These are phyloP conservation scores for Alternaria brassicae DNA, from an alignment of 2,329 filamentous ascomycete species.

Conservation along the genomic window DNA sequence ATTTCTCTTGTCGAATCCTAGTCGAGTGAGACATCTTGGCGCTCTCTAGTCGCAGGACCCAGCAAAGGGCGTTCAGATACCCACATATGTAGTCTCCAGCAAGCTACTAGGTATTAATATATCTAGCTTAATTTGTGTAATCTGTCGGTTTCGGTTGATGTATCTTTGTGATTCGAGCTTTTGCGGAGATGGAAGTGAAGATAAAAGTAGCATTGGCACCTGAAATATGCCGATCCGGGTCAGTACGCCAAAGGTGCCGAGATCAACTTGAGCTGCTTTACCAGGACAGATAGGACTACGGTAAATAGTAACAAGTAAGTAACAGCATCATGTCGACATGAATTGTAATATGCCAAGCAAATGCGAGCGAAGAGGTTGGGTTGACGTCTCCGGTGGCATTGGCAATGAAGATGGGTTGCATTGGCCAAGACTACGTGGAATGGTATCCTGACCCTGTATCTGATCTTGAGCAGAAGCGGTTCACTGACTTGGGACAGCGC, in stretches of 20 bases:
- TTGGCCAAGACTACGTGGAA: neutral
- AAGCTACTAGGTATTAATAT: neutral
- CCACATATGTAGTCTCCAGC: neutral
- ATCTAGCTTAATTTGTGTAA: neutral
- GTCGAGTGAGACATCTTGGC: neutral
- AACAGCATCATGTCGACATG: neutral
- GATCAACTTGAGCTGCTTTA: constrained; percentile 10
- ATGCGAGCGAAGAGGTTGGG: constrained; percentile 3
- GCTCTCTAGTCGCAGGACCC: neutral
- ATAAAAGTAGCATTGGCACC: neutral
- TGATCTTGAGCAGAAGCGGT: neutral
- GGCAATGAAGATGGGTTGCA: constrained; percentile 7
- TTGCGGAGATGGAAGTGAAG: neutral
- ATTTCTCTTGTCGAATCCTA: neutral
- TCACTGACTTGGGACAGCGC: neutral
- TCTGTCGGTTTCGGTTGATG: neutral
- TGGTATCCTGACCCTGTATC: neutral
- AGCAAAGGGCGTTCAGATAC: neutral
- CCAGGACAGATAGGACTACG: constrained; percentile 4
- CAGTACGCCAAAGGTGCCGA: constrained; percentile 11
- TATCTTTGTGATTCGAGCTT: neutral
- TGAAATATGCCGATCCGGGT: neutral
- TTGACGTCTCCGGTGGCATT: neutral
- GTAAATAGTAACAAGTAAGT: constrained; percentile 13
- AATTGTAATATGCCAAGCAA: neutral